Percentiles rank a stretch among this genome's conserved stretches.
Conservation (phyloP, 305 asterid species). For the Striga hermonthica region DNA sequence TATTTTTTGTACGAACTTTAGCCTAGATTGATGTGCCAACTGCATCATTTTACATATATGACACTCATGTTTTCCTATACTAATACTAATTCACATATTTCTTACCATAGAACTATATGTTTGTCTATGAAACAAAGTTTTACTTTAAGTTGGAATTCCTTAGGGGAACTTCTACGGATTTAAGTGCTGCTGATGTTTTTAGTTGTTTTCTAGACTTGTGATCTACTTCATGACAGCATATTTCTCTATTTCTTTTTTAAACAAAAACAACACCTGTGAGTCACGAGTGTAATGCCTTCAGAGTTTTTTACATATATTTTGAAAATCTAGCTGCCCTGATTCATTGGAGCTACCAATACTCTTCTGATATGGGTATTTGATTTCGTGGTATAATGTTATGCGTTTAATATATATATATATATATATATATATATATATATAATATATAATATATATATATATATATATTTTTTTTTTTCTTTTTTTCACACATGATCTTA, state of each 20-base stretch:
- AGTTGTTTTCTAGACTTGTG: too few relatives aligned
- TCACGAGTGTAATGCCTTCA: too few relatives aligned
- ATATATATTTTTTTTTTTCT: constrained; percentile 4
- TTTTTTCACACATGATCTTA: constrained; percentile 8
- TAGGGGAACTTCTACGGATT: too few relatives aligned
- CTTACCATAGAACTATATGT: neutral
- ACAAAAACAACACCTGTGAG: too few relatives aligned
- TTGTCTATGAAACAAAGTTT: neutral
- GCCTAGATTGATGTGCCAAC: neutral
- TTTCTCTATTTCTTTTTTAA: too few relatives aligned
- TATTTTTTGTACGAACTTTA: neutral
- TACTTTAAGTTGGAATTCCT: too few relatives aligned
- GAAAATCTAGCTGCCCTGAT: neutral
- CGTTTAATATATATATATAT: too few relatives aligned
- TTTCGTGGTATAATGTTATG: neutral
- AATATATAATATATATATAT: too few relatives aligned
- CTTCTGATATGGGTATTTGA: neutral
- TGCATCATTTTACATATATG: neutral
- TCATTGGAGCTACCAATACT: neutral
- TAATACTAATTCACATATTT: neutral
- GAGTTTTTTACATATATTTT: too few relatives aligned
- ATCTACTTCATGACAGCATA: too few relatives aligned
- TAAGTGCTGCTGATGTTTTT: too few relatives aligned
- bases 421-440: too few relatives aligned
- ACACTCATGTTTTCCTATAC: neutral